Base-by-base conservation (phyloP, 805 yeast species). In the Priceomyces castillae region DNA sequence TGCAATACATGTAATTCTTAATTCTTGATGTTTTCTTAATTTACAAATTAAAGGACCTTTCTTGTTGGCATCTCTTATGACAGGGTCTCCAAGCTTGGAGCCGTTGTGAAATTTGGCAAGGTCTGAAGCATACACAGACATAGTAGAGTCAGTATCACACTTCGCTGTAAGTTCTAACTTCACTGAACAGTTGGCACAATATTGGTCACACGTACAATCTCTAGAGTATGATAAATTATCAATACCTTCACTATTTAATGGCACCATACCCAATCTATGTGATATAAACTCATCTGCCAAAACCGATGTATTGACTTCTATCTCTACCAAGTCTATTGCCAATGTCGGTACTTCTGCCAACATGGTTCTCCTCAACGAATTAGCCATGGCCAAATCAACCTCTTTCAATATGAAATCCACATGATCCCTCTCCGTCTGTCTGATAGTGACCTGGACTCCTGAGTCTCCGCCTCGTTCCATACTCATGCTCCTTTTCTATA, bases 171-270 rank as follows among this genome's bases (percentile, higher is more conserved):
- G 69, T 46, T 84, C 82, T 44, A 94, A 75, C 51, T 84, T 88
- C 18, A 94, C 98, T 3, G 96, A 84, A 69, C 99, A 94, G 64
- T 86, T 84, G 47, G 89, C 90, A 69, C 99, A 94, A 69, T 94
- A 92, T 61, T 90, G 95, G 63, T 94, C 99, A 72, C 99, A 94
- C 35, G 95, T 90, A 66, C 99, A 94, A 64, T 94, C 99, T 61
- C 97, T 78, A 22, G 95, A 84, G 67, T 90, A 92, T 49, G 88
- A 82, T 51, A 92, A 71, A 48, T 82, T 78, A 40, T 89, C 96
- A 36, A 90, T 89, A 47, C 87, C 92, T 34, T 81, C 80, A 54
- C 95, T 82, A 51, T 84, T 85, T 37, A 94, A 72, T 1, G 99
- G 99, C 47, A 94, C 81, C 42, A 94, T 74, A 34, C 99, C 99